Conservation (phyloP, 2,329 filamentous ascomycete species). For the Alternaria metachromatica region DNA sequence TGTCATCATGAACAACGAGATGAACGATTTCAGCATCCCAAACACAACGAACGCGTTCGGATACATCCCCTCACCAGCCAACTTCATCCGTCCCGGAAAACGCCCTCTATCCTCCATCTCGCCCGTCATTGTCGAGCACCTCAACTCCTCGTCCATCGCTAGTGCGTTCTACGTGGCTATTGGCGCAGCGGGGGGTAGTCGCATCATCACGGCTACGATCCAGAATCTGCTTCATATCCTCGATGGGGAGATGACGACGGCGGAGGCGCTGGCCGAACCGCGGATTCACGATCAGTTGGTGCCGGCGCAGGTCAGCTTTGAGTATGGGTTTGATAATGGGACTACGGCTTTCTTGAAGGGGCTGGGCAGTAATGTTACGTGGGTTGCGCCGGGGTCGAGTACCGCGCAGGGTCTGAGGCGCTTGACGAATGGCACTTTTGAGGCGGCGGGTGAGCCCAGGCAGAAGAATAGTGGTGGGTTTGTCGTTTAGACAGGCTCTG, state of each 20-base stretch:
- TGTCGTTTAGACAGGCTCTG: slow-evolving; percentile 50
- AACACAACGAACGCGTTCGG: slow-evolving; percentile 80
- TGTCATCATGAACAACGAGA: slow-evolving; percentile 70
- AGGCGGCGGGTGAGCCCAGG: slow-evolving; percentile 78
- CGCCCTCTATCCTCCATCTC: slow-evolving; percentile 83
- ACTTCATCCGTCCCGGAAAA: slow-evolving; percentile 83
- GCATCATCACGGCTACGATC: slow-evolving; percentile 81
- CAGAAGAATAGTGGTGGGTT: slow-evolving; percentile 74
- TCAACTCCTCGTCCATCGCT: slow-evolving; percentile 56
- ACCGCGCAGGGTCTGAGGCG: slow-evolving; percentile 74
- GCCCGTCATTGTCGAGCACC: slow-evolving; percentile 75
- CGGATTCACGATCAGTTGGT: slow-evolving; percentile 83
- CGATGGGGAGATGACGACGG: slow-evolving; percentile 66
- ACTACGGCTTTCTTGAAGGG: slow-evolving; percentile 68
- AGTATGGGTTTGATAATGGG: slow-evolving; percentile 70
- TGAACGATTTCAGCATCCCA: slow-evolving; percentile 76
- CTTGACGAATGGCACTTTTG: slow-evolving; percentile 71
- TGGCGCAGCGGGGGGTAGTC: slow-evolving; percentile 79
- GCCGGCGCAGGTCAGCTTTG: slow-evolving; percentile 72
- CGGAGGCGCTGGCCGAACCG: slow-evolving; percentile 68
- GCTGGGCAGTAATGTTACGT: slow-evolving; percentile 75
- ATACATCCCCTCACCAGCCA: slow-evolving; percentile 78
- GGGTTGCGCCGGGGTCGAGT: slow-evolving; percentile 68
- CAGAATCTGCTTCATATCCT: slow-evolving; percentile 77
- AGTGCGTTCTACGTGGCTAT: slow-evolving; percentile 68